Conservation (phyloP, 257 asterid species). For the Solanum dulcamara region DNA sequence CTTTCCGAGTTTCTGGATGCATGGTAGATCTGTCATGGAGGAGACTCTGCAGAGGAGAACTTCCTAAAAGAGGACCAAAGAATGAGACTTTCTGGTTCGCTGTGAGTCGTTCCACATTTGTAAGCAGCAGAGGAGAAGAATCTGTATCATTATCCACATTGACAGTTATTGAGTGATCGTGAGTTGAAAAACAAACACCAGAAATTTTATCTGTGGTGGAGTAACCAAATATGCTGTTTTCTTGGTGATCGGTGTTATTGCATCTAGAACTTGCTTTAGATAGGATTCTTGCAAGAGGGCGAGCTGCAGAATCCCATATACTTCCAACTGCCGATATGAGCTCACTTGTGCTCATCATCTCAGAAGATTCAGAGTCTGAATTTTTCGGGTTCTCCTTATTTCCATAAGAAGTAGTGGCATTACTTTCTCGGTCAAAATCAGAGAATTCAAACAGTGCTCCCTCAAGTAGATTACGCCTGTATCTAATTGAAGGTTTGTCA, state of each 20-base stretch:
- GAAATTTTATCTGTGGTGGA: constrained; percentile 13
- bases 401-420: constrained; percentile 17
- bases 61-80: constrained; percentile 18
- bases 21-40: constrained; percentile 18
- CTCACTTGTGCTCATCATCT: constrained; percentile 50
- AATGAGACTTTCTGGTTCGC: constrained; percentile 14
- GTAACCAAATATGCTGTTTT: constrained; percentile 18
- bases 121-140: constrained; percentile 11
- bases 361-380: constrained; percentile 25
- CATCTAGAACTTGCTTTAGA: constrained; percentile 22
- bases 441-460: constrained; percentile 34
- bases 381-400: constrained; percentile 18
- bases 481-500: constrained; percentile 37
- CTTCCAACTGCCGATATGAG: constrained; percentile 55
- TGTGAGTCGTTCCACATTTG: constrained; percentile 21
- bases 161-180: constrained; percentile 16
- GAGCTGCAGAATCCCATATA: constrained; percentile 44
- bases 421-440: constrained; percentile 14
- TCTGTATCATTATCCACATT: constrained; percentile 12
- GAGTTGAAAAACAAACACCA: constrained; percentile 13
- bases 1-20: constrained; percentile 8
- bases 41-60: constrained; percentile 22
- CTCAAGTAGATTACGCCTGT: constrained; percentile 19
- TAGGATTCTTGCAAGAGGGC: constrained; percentile 46
- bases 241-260: constrained; percentile 14